Evolutionary conservation across 768 basidiomycete genomes (phyloP).

Genomic region (Podaxis sp.): DNA sequence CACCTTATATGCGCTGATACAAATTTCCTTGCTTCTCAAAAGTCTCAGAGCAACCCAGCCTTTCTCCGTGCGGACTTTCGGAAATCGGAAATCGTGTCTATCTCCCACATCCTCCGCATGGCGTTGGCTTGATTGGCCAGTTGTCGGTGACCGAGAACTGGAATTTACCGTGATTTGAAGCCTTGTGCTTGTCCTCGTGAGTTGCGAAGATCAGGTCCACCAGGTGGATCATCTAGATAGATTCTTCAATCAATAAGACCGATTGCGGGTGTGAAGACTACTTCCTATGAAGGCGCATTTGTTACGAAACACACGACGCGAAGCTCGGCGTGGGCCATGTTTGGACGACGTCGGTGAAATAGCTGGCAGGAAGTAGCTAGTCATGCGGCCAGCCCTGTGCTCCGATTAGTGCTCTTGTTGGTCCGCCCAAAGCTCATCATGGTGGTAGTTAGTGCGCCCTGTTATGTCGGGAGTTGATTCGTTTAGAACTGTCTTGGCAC

Average conservation of each 20-base stretch:
- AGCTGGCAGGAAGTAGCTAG: neutral
- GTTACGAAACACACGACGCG: neutral
- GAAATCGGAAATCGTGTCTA: too few relatives aligned
- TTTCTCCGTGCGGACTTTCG: neutral
- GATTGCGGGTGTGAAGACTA: conserved; percentile 2
- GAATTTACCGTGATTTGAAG: neutral
- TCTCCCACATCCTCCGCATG: too few relatives aligned
- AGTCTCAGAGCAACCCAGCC: neutral
- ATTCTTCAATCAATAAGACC: neutral
- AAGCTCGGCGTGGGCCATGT: neutral
- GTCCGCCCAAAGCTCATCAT: neutral
- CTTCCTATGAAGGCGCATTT: neutral
- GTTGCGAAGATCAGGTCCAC: neutral
- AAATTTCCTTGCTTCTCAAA: neutral
- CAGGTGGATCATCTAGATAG: conserved; percentile 3
- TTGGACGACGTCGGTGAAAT: neutral
- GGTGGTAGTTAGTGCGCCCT: neutral
- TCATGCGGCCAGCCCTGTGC: neutral
- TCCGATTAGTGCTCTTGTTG: neutral
- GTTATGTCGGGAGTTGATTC: neutral
- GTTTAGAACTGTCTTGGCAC: neutral
- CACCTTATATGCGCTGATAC: neutral
- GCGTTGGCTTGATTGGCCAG: neutral
- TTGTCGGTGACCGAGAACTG: neutral
- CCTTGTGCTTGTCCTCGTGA: neutral